Percentiles rank a stretch among this genome's conserved stretches.
phyloP scores from a whole-genome alignment of 768 basidiomycete species.

The Auricularia cornea region DNA sequence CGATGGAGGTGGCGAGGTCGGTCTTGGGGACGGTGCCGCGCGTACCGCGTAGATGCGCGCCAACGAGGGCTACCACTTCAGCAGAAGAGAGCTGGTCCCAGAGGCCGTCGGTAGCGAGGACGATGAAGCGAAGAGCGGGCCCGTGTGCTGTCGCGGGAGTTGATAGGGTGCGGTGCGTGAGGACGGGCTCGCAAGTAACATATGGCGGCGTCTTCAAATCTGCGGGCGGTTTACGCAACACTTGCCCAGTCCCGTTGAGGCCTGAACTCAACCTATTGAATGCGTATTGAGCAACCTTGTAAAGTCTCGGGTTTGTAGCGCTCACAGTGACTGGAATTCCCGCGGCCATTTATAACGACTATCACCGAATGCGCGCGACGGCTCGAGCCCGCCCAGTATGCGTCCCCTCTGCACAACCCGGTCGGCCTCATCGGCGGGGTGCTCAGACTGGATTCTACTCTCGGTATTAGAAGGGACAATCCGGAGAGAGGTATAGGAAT shows the following conservation, averaged over 20 bases:
- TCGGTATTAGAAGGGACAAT: background rate
- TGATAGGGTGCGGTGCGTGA: conserved; percentile 55
- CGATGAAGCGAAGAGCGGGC: conserved; percentile 59
- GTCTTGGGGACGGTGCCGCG: conserved; percentile 57
- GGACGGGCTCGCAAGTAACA: conserved; percentile 75
- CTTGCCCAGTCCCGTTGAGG: conserved; percentile 49
- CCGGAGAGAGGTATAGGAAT: background rate
- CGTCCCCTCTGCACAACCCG: conserved; percentile 73
- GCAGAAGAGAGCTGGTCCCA: conserved; percentile 63
- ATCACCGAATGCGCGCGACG: conserved; percentile 81
- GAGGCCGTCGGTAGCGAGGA: conserved; percentile 81
- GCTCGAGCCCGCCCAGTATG: conserved; percentile 81
- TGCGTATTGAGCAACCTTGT: background rate
- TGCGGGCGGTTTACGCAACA: conserved; percentile 51
- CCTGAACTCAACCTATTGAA: conserved; percentile 3
- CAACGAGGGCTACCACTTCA: conserved; percentile 82
- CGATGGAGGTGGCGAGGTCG: conserved; percentile 43
- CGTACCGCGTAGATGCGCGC: conserved; percentile 66
- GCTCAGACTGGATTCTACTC: conserved; percentile 70
- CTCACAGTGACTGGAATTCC: conserved; percentile 63
- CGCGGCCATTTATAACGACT: conserved; percentile 83
- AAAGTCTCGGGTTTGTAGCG: background rate
- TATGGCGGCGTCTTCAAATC: conserved; percentile 86
- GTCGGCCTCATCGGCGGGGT: conserved; percentile 65
- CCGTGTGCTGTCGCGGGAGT: conserved; percentile 11